Conservation (phyloP, 106 monocot species). For the Apostasia shenzhenica region DNA sequence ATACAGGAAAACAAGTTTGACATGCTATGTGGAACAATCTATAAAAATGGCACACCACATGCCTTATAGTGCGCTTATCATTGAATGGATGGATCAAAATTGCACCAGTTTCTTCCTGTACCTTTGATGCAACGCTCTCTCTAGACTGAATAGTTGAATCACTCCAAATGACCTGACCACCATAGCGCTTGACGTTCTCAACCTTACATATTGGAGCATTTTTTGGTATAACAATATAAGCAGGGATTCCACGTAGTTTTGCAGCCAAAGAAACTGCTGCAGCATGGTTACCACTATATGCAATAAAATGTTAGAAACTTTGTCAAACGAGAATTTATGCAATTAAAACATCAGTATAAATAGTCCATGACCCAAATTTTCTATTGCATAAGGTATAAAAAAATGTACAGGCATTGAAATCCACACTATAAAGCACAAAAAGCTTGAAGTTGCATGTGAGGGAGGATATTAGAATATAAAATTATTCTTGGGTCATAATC, state of each 20-base stretch:
- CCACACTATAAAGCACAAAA: neutral
- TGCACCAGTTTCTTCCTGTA: slow-evolving; percentile 83
- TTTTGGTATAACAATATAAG: slow-evolving; percentile 83
- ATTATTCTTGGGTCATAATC: too few relatives aligned
- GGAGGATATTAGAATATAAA: neutral
- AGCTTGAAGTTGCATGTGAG: neutral
- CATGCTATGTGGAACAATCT: neutral
- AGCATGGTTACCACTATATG: slow-evolving; percentile 89
- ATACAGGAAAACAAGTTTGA: neutral
- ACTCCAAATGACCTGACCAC: slow-evolving; percentile 83
- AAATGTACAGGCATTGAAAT: too few relatives aligned
- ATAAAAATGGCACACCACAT: neutral
- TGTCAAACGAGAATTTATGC: neutral
- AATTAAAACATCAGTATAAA: neutral
- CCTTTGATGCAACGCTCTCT: slow-evolving; percentile 48
- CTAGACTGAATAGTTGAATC: slow-evolving; percentile 68
- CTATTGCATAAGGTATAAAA: neutral
- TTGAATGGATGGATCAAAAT: slow-evolving; percentile 91
- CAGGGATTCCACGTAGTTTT: slow-evolving; percentile 82
- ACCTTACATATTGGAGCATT: slow-evolving; percentile 93
- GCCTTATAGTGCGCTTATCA: slow-evolving; percentile 80
- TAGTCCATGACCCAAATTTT: too few relatives aligned
- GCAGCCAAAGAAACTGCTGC: slow-evolving; percentile 91
- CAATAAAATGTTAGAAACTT: slow-evolving; percentile 3
- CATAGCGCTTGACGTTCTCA: slow-evolving; percentile 90